These are phyloP conservation scores for Forsythia suspensa DNA, from an alignment of 257 asterid genomes.

Conservation along the genomic window DNA sequence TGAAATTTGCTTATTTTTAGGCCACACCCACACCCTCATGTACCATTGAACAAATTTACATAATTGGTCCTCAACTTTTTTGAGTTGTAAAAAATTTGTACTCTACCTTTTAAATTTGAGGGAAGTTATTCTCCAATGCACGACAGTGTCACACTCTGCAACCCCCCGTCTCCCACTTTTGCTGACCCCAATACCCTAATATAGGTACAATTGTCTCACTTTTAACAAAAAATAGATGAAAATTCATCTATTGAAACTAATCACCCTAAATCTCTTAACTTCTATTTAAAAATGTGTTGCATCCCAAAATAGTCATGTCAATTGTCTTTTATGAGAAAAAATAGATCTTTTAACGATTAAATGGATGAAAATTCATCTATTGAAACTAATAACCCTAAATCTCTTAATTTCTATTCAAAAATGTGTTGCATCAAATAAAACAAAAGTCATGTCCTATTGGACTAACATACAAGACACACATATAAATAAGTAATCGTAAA, in stretches of 20 bases:
- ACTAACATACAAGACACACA: neutral
- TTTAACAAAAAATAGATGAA: too few species aligned
- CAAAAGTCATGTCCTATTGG: neutral
- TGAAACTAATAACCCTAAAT: neutral
- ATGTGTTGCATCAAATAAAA: neutral
- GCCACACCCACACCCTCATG: constrained; percentile 36
- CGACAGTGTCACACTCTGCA: too few species aligned
- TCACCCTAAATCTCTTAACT: too few species aligned
- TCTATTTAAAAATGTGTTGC: neutral
- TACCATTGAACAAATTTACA: neutral
- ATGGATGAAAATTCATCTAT: too few species aligned
- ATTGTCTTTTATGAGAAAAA: too few species aligned
- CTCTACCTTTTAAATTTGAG: neutral
- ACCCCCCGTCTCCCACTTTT: too few species aligned
- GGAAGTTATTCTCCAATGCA: too few species aligned
- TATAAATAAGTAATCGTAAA: neutral
- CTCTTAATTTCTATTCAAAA: neutral
- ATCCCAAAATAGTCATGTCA: neutral
- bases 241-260: neutral
- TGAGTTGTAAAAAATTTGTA: neutral
- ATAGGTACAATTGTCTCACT: neutral
- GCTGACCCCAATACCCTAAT: too few species aligned
- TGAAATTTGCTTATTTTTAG: constrained; percentile 53
- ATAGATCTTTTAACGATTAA: too few species aligned
- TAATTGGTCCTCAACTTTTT: neutral